phyloP scores from a whole-genome alignment of 345 rosid species.

The Erysimum cheiranthoides region DNA sequence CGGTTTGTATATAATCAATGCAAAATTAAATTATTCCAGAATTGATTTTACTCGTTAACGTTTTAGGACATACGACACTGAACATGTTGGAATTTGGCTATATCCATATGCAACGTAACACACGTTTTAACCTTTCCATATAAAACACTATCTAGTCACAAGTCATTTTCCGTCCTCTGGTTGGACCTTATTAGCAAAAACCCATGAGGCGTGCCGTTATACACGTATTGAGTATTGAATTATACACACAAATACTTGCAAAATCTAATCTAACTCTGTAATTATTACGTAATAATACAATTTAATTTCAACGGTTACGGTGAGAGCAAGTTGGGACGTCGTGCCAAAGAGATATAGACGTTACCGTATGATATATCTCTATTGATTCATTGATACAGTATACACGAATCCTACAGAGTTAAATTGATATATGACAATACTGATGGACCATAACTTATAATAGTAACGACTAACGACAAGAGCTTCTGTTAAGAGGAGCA shows the following conservation, averaged over 20 bases:
- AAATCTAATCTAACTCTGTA: background rate
- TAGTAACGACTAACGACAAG: background rate
- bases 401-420: background rate
- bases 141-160: background rate
- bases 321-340: background rate
- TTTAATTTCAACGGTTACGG: constrained; percentile 11
- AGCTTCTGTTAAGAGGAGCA: background rate
- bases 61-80: background rate
- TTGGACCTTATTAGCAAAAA: background rate
- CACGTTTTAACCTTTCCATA: background rate
- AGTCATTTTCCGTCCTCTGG: background rate
- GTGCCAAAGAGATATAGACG: background rate
- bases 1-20: background rate
- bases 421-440: background rate
- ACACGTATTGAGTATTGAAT: background rate
- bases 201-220: background rate
- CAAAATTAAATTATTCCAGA: background rate
- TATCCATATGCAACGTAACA: background rate
- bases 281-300: background rate
- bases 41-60: background rate
- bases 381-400: background rate
- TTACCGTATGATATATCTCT: background rate
- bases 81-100: background rate
- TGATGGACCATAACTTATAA: background rate
- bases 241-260: background rate